Base-by-base conservation (phyloP, 805 yeast genomes). In the Yarrowia alimentaria region DNA sequence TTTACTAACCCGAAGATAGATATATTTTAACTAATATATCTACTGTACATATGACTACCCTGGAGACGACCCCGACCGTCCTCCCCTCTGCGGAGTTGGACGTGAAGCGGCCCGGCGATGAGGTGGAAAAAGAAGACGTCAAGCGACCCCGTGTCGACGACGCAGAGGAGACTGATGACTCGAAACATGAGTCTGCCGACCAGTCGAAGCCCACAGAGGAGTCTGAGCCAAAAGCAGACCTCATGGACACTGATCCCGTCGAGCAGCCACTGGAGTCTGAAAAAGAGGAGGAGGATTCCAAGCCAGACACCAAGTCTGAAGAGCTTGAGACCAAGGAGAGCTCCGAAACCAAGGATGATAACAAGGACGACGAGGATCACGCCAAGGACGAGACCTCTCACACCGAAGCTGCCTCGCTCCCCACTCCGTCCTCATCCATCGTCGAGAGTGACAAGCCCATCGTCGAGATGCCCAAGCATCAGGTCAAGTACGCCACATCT, bases 401-500 rank as follows among this genome's bases (percentile, higher is more conserved):
- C 28, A 24, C 51, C 10, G 51, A 50, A 34, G 50, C 38, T 12
- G 34, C 54, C 2, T 37, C 43, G 11, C 43, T 37, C 11, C 43
- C 43, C 17, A 37, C 43, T 3, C 43, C 53, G 12, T 22, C 33
- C 4, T 25, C 35, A 3, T 22, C 48, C 20, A 19, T 22, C 8
- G 53, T 33, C 16, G 43, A 37, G 43, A 16, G 21, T n/a, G 43
- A 37, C 43, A 49, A 32, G 13, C 53, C 45, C 25, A 19, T 38
- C 19, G 48, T 29, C 14, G 50, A 43, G 16, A 43, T 69, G 26
- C 71, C 75, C 17, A 67, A 67, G 51, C 97, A 93, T 67, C 98
- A 93, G 68, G 76, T 78, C 59, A 84, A 83, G 61, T 90, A 83
- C 62, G 87, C 91, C 1, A 58, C 78, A 14, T 84, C 86, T 56